Evolutionary conservation across 495 filamentous ascomycete genomes (phyloP).

Genomic region (Trichoderma reesei): DNA sequence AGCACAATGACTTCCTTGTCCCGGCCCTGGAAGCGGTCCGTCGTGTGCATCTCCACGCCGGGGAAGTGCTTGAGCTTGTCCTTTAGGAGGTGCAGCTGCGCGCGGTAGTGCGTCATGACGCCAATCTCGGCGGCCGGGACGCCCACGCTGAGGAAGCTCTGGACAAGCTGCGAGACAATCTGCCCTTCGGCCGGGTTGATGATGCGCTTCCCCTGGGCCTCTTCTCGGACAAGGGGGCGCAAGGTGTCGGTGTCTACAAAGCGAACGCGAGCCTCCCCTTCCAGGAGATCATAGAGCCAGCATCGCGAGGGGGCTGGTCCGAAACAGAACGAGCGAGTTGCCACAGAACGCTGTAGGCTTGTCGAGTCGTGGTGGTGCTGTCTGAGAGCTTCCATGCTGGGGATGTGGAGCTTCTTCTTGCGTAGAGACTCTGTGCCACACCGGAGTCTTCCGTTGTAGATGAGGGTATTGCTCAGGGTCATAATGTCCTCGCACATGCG

Average conservation of each 20-base stretch:
- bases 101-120: conserved; percentile 97
- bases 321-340: conserved; percentile 41
- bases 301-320: conserved; percentile 45
- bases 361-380: conserved; percentile 36
- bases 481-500: conserved; percentile 97
- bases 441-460: conserved; percentile 81
- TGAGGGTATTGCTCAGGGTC: conserved; percentile 83
- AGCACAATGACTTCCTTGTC: conserved; percentile 90
- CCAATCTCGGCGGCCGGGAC: conserved; percentile 71
- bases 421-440: conserved; percentile 76
- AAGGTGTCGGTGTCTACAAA: conserved; percentile 84
- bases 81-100: conserved; percentile 57
- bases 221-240: conserved; percentile 52
- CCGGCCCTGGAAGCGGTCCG: conserved; percentile 90
- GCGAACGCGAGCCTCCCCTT: conserved; percentile 58
- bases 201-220: conserved; percentile 68
- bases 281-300: conserved; percentile 74
- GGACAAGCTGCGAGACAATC: conserved; percentile 68
- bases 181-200: conserved; percentile 73
- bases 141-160: conserved; percentile 62
- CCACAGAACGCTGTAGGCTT: conserved; percentile 19
- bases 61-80: conserved; percentile 28
- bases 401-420: conserved; percentile 46
- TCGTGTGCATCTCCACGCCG: conserved; percentile 85
- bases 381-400: conserved; percentile 43